phyloP scores from a whole-genome alignment of 1,284 basidiomycete genomes.

The Ustilago loliicola region DNA sequence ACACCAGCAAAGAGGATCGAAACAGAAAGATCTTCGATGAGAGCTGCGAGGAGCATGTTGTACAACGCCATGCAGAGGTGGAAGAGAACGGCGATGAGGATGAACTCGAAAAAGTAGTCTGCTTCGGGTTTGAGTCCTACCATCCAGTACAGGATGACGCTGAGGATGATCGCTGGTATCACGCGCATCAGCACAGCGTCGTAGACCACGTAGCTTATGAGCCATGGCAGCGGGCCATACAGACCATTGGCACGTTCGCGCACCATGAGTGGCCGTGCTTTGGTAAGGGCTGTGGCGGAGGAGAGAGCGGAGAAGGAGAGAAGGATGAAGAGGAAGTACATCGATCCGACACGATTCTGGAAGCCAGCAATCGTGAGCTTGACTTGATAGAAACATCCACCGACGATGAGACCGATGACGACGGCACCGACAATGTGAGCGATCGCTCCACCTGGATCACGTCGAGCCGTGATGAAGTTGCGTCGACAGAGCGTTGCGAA shows the following conservation, averaged over 20 bases:
- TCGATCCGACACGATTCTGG: conserved; percentile 62
- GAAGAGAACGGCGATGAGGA: conserved; percentile 59
- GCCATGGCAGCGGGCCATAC: conserved; percentile 54
- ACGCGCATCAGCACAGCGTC: conserved; percentile 54
- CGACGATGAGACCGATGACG: conserved; percentile 54
- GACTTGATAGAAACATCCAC: conserved; percentile 63
- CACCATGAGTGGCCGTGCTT: conserved; percentile 55
- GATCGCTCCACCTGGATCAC: conserved; percentile 52
- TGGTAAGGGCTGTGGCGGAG: conserved; percentile 40
- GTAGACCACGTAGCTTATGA: conserved; percentile 53
- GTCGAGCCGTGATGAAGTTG: conserved; percentile 45
- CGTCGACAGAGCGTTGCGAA: conserved; percentile 42
- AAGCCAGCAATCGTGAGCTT: conserved; percentile 57
- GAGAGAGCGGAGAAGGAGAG: conserved; percentile 53
- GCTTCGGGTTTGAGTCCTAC: conserved; percentile 54
- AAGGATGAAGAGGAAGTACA: conserved; percentile 61
- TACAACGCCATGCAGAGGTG: conserved; percentile 49
- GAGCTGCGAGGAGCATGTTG: conserved; percentile 55
- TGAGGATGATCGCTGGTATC: conserved; percentile 44
- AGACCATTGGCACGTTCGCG: conserved; percentile 60
- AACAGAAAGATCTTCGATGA: conserved; percentile 51
- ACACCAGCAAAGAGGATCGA: conserved; percentile 52
- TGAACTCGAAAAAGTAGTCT: conserved; percentile 57
- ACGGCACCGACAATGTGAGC: conserved; percentile 54
- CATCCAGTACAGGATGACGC: conserved; percentile 59